Evolutionary conservation across 768 basidiomycete genomes (phyloP), one percentile per base, ranked within the genome.

Genomic region (Mycena capillaripes): DNA sequence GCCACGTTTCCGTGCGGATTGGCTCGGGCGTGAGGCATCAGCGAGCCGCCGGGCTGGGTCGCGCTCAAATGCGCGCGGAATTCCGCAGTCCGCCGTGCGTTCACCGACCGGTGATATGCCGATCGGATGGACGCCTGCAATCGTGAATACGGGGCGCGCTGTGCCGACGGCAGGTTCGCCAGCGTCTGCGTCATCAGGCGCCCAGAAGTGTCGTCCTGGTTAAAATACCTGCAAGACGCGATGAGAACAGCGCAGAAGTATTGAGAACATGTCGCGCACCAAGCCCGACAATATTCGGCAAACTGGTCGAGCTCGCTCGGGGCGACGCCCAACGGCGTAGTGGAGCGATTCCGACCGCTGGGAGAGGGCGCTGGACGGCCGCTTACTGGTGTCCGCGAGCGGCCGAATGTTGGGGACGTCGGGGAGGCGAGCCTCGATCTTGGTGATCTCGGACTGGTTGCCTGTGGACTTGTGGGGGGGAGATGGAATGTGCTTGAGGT

Each of bases 111-210:
- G 81, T 97, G 96, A 78, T 92, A 97, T 53, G 92, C 91, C 46
- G 95, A 91, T 50, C 96, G 91, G 30, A 97, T 92, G 23, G 93
- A 93, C 1, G 95, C 93, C 80, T 97, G 96, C 23, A 97, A 82
- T 69, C 94, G 91, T 25, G 95, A 93, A 80, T 93, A 97, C 1
- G 94, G 92, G 11, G 96, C 95, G 68, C 94, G 92, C 75, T 97
- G 95, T 0, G 94, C 91, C 2, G 95, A 89, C 9, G 93, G 93
- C 4, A 96, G 87, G 38, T 91, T 92, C 53, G 94, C 88, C 55
- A 97, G 85, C 4, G 91, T 95, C 74, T 95, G 92, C 17, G 94
- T 93, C 91, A 97, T 96, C 71, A 88, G 84, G 57, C 90, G 90
- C 30, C 94, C 93, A 23, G 95, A 88, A 75, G 90, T 87, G 76